phyloP scores from a whole-genome alignment of 192 early-diverging fungal genomes.

The Podila epigama region DNA sequence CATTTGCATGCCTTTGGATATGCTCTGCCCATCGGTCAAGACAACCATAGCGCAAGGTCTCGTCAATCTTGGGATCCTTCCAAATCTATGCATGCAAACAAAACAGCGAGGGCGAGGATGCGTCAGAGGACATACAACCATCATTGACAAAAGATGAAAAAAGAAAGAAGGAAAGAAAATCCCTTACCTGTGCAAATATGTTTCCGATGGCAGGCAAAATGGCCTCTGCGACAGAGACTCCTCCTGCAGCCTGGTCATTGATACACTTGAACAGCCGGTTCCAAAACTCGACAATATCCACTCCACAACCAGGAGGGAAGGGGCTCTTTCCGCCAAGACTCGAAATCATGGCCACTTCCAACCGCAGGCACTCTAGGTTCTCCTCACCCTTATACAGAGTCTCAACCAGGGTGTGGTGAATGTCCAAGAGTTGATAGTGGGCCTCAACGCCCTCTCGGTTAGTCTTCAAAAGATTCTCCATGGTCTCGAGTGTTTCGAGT shows the following conservation, averaged over 20 bases:
- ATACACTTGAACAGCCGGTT: conserved; percentile 51
- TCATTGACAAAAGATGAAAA: not conserved
- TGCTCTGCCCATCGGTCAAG: conserved; percentile 50
- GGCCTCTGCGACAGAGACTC: conserved; percentile 60
- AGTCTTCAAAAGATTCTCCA: conserved; percentile 23
- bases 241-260: conserved; percentile 51
- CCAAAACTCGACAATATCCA: conserved; percentile 50
- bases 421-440: conserved; percentile 1
- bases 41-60: conserved; percentile 34
- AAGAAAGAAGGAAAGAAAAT: not conserved
- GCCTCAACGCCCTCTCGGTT: not conserved
- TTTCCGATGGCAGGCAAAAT: conserved; percentile 63
- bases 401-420: conserved; percentile 49
- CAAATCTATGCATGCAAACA: conserved; percentile 22
- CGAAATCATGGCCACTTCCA: conserved; percentile 55
- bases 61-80: conserved; percentile 24
- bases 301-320: conserved; percentile 13
- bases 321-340: conserved; percentile 22
- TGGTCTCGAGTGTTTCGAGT: conserved; percentile 54
- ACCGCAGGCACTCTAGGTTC: conserved; percentile 53
- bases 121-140: not conserved
- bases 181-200: conserved; percentile 57
- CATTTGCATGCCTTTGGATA: conserved; percentile 50
- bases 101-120: not conserved
- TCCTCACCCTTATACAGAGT: conserved; percentile 53